These are phyloP conservation scores for Aristolochia fimbriata DNA, from an alignment of 164 flowering plant species.

Conservation along the genomic window DNA sequence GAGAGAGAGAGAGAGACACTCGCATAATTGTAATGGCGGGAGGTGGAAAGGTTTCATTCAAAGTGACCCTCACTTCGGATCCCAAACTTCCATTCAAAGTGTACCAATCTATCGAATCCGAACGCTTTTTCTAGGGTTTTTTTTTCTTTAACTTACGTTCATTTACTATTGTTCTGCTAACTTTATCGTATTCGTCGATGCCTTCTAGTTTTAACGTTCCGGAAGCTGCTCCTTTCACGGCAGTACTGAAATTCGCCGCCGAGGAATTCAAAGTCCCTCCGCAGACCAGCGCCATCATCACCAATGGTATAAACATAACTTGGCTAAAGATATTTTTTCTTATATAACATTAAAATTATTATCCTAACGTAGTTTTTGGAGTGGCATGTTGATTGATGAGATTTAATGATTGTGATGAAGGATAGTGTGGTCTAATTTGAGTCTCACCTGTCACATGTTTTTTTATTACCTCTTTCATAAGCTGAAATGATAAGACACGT, in stretches of 20 bases:
- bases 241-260: slow-evolving; percentile 89
- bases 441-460: too few species aligned
- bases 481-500: not conserved
- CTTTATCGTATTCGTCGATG: not conserved
- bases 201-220: slow-evolving; percentile 79
- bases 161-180: not conserved
- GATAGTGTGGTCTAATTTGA: too few species aligned
- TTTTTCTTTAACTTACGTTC: not conserved
- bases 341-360: too few species aligned
- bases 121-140: not conserved
- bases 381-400: too few species aligned
- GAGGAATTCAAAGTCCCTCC: slow-evolving; percentile 99
- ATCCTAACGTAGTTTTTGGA: too few species aligned
- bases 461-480: too few species aligned
- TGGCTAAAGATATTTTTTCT: too few species aligned
- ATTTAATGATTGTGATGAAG: too few species aligned
- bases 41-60: slow-evolving; percentile 95
- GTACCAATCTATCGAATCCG: slow-evolving; percentile 22
- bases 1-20: too few species aligned
- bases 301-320: slow-evolving; percentile 48
- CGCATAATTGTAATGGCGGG: slow-evolving; percentile 16
- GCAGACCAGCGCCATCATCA: slow-evolving; percentile 98
- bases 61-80: slow-evolving; percentile 92
- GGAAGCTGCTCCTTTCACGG: slow-evolving; percentile 96
- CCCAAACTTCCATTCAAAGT: slow-evolving; percentile 99